Conservation (phyloP, 306 rosid genomes). For the Quercus agrifolia region DNA sequence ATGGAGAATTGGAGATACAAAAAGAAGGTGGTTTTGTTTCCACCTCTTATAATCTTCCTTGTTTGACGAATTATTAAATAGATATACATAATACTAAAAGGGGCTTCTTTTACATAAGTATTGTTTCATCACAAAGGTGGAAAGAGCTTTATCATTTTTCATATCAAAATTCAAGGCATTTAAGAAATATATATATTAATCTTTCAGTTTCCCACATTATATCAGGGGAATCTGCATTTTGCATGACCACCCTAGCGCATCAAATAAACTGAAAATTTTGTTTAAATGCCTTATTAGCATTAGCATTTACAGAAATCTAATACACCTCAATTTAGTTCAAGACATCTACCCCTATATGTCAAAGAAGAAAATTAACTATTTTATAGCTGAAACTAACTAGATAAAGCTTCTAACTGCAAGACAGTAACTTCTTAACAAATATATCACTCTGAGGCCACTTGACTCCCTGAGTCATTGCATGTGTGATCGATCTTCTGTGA, state of each 20-base stretch:
- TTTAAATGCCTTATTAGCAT: not conserved
- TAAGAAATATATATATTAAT: not conserved
- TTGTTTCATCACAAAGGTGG: no score
- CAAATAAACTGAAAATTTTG: not conserved
- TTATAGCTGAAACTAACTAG: not conserved
- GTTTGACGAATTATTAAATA: no score
- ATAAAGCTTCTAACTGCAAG: not conserved
- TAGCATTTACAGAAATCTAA: not conserved
- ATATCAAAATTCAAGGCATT: not conserved
- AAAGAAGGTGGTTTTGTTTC: no score
- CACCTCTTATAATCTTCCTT: no score
- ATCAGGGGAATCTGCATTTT: not conserved
- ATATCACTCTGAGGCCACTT: conserved; percentile 49
- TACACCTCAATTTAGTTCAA: not conserved
- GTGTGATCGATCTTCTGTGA: conserved; percentile 20
- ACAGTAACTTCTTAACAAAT: not conserved
- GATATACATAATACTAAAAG: no score
- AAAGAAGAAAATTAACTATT: not conserved
- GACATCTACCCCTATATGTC: not conserved
- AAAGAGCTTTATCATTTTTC: not conserved
- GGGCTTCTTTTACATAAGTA: no score
- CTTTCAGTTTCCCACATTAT: not conserved
- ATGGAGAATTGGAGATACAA: no score
- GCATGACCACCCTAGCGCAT: not conserved
- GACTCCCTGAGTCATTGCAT: conserved; percentile 52